These are phyloP conservation scores for Podaxis mareebaensis DNA, from an alignment of 768 basidiomycete species.

Conservation along the genomic window DNA sequence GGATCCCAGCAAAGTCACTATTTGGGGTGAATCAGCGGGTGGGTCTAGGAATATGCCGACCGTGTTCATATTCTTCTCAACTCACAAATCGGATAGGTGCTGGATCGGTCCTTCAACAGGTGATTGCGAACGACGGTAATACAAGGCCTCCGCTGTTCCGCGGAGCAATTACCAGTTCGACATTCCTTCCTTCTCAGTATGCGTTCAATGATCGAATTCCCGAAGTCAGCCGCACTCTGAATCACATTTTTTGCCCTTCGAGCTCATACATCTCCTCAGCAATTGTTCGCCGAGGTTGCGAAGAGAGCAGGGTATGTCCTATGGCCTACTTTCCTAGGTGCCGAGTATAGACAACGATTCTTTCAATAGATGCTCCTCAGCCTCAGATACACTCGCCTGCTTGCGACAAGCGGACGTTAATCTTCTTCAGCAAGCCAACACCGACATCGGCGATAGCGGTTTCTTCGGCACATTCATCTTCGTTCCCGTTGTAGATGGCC, in stretches of 20 bases:
- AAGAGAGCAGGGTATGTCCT: constrained; percentile 34
- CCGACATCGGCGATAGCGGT: constrained; percentile 26
- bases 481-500: constrained; percentile 50
- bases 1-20: constrained; percentile 38
- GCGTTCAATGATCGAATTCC: constrained; percentile 40
- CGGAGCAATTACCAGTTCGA: constrained; percentile 45
- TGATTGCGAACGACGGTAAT: constrained; percentile 45
- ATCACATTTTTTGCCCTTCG: not conserved
- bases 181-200: constrained; percentile 46
- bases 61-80: not conserved
- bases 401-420: constrained; percentile 35
- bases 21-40: constrained; percentile 44
- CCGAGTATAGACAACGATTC: not conserved
- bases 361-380: constrained; percentile 33
- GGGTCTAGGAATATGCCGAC: not conserved
- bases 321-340: no score
- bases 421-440: constrained; percentile 35
- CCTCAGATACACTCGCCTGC: constrained; percentile 36
- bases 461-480: constrained; percentile 43
- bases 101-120: constrained; percentile 50
- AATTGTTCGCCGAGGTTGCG: constrained; percentile 24
- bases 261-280: not conserved
- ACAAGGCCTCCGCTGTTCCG: constrained; percentile 45
- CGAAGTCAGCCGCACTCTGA: constrained; percentile 25
- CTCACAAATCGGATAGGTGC: constrained; percentile 29